A percentile compares a stretch with the other conserved stretches of the same genome.
Conservation (phyloP, 108 stramenopile genomes). For the Nitzschia putrida region DNA sequence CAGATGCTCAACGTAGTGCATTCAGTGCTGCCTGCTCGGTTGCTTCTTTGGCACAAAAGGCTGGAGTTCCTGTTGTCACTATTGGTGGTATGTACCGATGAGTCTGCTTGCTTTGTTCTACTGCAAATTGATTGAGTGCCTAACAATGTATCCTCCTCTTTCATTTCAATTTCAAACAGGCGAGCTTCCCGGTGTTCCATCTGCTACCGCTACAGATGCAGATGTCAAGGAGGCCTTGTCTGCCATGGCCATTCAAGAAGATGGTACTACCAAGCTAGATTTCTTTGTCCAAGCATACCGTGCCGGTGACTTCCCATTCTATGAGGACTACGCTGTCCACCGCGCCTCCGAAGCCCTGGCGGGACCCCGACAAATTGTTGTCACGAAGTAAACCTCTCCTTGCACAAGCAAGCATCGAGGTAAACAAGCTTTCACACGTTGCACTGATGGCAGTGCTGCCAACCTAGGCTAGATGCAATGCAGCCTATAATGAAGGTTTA, state of each 20-base stretch:
- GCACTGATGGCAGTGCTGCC: too few relatives aligned
- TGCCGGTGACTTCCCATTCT: constrained; percentile 80
- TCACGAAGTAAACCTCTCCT: constrained; percentile 62
- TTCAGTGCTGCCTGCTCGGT: constrained; percentile 70
- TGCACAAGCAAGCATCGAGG: background rate
- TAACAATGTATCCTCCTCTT: background rate
- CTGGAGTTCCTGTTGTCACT: constrained; percentile 68
- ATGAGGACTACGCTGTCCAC: constrained; percentile 82
- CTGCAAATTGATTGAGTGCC: too few relatives aligned
- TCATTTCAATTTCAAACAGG: constrained; percentile 26
- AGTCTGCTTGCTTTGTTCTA: too few relatives aligned
- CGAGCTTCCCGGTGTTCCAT: constrained; percentile 60
- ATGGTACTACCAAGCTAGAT: constrained; percentile 67
- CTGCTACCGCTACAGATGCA: constrained; percentile 58
- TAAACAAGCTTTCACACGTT: background rate
- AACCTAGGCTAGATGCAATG: too few relatives aligned
- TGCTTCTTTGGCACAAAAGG: constrained; percentile 53
- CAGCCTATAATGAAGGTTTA: too few relatives aligned
- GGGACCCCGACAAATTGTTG: constrained; percentile 80
- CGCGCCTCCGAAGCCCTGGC: constrained; percentile 68
- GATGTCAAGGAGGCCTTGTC: constrained; percentile 69
- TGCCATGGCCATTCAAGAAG: constrained; percentile 76
- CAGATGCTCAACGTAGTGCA: constrained; percentile 59
- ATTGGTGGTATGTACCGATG: constrained; percentile 53
- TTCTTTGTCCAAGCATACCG: constrained; percentile 85